Conservation (phyloP, 2,329 filamentous ascomycete genomes). For the Akanthomyces dipterigenus region DNA sequence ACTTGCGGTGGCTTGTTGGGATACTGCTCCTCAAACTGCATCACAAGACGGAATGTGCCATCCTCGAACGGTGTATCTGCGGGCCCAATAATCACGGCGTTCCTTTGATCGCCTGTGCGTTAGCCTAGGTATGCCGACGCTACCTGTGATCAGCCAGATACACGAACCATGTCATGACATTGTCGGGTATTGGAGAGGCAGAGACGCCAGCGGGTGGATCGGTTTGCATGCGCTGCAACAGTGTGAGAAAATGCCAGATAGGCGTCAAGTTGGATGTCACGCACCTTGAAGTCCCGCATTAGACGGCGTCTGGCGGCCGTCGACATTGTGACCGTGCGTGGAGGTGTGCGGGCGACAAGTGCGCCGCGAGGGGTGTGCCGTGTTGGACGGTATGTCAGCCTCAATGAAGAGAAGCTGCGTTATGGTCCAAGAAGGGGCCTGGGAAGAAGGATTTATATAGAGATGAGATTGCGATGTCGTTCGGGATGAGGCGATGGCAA, state of each 20-base stretch:
- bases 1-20: conserved; percentile 96
- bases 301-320: conserved; percentile 90
- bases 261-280: conserved; percentile 22
- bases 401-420: neutral
- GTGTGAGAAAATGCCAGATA: conserved; percentile 15
- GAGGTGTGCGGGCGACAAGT: conserved; percentile 6
- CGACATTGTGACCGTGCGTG: conserved; percentile 48
- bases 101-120: conserved; percentile 50
- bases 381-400: neutral
- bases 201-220: conserved; percentile 96
- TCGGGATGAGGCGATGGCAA: neutral
- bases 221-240: conserved; percentile 86
- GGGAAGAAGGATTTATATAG: neutral
- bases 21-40: conserved; percentile 99
- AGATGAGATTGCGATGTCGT: neutral
- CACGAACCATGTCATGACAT: conserved; percentile 89
- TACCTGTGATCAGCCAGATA: neutral
- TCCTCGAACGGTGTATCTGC: conserved; percentile 98
- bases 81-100: conserved; percentile 95
- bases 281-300: conserved; percentile 99
- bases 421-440: neutral
- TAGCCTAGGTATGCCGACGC: neutral
- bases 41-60: conserved; percentile 92
- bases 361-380: neutral
- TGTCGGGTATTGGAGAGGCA: conserved; percentile 89